Evolutionary conservation across 805 yeast species (phyloP).

Genomic region (Saccharomycopsis sp.): DNA sequence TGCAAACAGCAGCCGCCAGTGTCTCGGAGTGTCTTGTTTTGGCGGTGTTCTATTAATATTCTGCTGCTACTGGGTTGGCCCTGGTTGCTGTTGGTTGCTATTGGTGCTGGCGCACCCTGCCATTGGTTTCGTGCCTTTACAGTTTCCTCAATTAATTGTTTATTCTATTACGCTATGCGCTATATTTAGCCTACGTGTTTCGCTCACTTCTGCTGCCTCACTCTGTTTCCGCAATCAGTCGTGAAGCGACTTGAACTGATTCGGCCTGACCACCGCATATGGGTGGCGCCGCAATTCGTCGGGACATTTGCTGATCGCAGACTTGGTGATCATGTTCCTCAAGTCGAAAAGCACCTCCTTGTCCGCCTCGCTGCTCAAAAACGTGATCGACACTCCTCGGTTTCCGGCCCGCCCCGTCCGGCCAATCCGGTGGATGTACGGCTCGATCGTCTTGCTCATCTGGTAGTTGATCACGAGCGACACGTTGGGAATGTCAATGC

Average conservation of each 20-base stretch:
- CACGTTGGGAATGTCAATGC: conserved; percentile 86
- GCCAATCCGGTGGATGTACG: conserved; percentile 88
- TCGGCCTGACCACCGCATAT: conserved; percentile 16
- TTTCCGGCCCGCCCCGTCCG: conserved; percentile 96
- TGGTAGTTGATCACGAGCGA: conserved; percentile 82
- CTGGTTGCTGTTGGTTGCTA: no score
- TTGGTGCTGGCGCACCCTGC: no score
- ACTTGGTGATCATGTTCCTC: conserved; percentile 11
- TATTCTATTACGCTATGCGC: no score
- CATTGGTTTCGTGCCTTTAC: no score
- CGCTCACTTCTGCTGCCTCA: no score
- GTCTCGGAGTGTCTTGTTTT: no score
- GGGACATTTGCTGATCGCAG: conserved; percentile 17
- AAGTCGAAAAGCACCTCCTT: conserved; percentile 41
- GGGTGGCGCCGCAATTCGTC: conserved; percentile 18
- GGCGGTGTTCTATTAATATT: no score
- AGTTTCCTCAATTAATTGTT: no score
- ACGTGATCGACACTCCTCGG: conserved; percentile 68
- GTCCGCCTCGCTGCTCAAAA: conserved; percentile 52
- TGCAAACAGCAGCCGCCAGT: no score
- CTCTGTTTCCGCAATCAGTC: no score
- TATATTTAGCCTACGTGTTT: no score
- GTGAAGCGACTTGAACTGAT: conserved; percentile 13
- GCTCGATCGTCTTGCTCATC: conserved; percentile 71
- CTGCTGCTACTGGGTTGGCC: no score